Evolutionary conservation across 257 asterid genomes (phyloP).

Genomic region (Fraxinus americana): DNA sequence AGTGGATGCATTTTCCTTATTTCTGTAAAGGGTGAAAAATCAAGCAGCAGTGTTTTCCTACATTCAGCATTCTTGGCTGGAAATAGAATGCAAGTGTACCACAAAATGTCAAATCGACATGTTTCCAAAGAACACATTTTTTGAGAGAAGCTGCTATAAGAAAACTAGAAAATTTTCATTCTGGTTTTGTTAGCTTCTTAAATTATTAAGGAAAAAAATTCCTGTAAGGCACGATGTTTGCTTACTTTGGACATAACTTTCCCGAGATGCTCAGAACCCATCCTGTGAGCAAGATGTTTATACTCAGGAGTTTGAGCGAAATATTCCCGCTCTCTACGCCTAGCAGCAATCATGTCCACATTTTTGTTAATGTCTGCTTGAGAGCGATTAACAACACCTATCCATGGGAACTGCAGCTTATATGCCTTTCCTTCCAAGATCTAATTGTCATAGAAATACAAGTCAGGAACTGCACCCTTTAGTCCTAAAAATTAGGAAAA

Average conservation of each 20-base stretch:
- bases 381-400: slow-evolving; percentile 96
- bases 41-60: not conserved
- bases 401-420: slow-evolving; percentile 96
- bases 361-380: slow-evolving; percentile 94
- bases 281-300: slow-evolving; percentile 77
- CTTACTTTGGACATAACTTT: slow-evolving; percentile 90
- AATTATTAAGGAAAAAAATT: not conserved
- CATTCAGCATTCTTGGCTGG: slow-evolving; percentile 7
- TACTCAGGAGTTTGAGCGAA: slow-evolving; percentile 90
- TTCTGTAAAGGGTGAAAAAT: not conserved
- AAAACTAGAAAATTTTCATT: slow-evolving; percentile 22
- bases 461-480: slow-evolving; percentile 14
- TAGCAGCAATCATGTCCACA: slow-evolving; percentile 96
- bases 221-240: slow-evolving; percentile 1
- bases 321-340: slow-evolving; percentile 91
- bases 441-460: slow-evolving; percentile 43
- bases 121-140: not conserved
- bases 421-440: slow-evolving; percentile 90
- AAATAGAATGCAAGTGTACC: not conserved
- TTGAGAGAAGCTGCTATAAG: slow-evolving; percentile 1
- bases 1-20: not conserved
- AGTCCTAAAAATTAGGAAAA: not conserved
- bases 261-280: slow-evolving; percentile 99
- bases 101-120: not conserved
- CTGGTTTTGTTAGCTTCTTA: not conserved